Conservation (phyloP, 2,329 filamentous ascomycete species). For the Sarocladium kiliense region DNA sequence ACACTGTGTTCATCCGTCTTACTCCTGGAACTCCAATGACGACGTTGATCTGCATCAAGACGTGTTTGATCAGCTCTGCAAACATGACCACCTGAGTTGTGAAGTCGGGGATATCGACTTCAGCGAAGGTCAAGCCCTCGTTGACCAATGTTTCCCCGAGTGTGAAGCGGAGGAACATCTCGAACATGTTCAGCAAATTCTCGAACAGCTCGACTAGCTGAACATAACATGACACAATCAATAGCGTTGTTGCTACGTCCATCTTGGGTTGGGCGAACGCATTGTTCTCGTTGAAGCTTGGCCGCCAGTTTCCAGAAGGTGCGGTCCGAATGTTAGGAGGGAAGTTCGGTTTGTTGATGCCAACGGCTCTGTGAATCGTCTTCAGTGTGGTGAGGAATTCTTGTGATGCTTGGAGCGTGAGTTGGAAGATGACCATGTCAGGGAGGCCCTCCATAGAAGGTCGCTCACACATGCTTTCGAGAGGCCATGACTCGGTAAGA, state of each 20-base stretch:
- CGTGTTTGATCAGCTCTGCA: conserved; percentile 19
- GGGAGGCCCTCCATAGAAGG: neutral
- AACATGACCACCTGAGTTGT: conserved; percentile 23
- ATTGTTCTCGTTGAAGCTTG: neutral
- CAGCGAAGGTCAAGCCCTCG: conserved; percentile 19
- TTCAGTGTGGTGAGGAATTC: conserved; percentile 20
- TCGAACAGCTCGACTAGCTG: conserved; percentile 22
- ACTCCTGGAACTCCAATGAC: conserved; percentile 22
- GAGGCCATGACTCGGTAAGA: neutral
- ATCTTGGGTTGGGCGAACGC: conserved; percentile 11
- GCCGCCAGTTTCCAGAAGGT: neutral
- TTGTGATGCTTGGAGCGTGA: conserved; percentile 17
- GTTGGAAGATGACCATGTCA: conserved; percentile 11
- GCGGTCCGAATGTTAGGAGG: conserved; percentile 6
- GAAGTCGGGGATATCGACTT: conserved; percentile 18
- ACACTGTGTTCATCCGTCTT: conserved; percentile 15
- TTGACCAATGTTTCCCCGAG: conserved; percentile 13
- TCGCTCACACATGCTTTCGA: neutral
- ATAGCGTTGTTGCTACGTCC: conserved; percentile 21
- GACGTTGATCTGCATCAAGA: conserved; percentile 20
- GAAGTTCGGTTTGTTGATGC: conserved; percentile 10
- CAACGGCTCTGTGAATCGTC: conserved; percentile 15
- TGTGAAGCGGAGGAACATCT: conserved; percentile 14
- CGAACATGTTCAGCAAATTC: conserved; percentile 15
- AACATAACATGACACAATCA: conserved; percentile 24